Evolutionary conservation across 163 green algal species (phyloP).

Genomic region (Picocystis sp.): DNA sequence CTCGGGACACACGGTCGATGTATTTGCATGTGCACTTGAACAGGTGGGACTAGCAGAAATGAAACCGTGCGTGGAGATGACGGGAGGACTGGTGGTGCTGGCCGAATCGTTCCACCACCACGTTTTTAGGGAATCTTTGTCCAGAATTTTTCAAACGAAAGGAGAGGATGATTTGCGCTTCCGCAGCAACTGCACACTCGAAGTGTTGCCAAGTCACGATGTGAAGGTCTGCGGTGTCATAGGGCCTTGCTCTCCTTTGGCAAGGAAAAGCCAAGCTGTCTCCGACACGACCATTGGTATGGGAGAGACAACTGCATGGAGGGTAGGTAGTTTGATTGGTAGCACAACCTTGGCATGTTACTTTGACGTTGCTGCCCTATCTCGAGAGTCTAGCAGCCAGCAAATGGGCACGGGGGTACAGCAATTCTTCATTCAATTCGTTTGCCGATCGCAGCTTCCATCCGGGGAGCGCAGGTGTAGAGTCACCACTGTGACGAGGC

Average conservation of each 20-base stretch:
- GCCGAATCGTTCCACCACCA: conserved; percentile 72
- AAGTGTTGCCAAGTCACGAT: conserved; percentile 36
- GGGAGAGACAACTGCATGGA: conserved; percentile 75
- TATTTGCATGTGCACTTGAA: conserved; percentile 90
- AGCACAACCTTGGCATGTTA: conserved; percentile 21
- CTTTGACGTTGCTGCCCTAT: conserved; percentile 24
- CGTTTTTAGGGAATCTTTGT: conserved; percentile 69
- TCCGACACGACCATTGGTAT: conserved; percentile 32
- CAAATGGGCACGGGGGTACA: neutral
- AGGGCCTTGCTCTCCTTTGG: conserved; percentile 34
- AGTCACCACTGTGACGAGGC: conserved; percentile 70
- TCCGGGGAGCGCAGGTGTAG: conserved; percentile 40
- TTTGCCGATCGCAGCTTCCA: conserved; percentile 2
- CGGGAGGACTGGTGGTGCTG: conserved; percentile 69
- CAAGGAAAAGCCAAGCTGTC: conserved; percentile 2
- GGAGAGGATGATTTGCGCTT: conserved; percentile 50
- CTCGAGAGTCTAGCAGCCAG: too few species aligned
- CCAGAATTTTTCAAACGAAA: conserved; percentile 46
- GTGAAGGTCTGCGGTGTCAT: conserved; percentile 49
- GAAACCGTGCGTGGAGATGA: conserved; percentile 62
- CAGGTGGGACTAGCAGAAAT: conserved; percentile 85
- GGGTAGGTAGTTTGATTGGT: conserved; percentile 26
- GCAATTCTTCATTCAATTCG: conserved; percentile 7
- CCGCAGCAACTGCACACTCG: conserved; percentile 52
- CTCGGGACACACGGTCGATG: conserved; percentile 62